Base-by-base conservation (phyloP, 306 rosid species). In the Macrotyloma uniflorum region DNA sequence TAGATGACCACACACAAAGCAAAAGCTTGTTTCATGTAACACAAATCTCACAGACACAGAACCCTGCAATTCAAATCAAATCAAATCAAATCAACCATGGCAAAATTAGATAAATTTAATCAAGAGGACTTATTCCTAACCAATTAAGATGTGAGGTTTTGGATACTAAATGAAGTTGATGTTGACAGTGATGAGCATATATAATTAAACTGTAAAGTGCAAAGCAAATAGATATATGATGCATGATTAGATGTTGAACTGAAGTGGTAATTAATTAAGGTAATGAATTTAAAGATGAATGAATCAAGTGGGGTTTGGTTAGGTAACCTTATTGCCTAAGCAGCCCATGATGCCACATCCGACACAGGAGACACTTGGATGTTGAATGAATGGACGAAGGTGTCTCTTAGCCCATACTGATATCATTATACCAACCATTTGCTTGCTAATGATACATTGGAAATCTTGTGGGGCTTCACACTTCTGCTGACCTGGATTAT, bases 261-360 rank as follows among this genome's bases (percentile, higher is more conserved):
- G 15, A 54, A 57, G 35, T 22, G 64, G 43, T 38, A 38, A 38
- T 8, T 22, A 57, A 23, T 3, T 12, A 20, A 28, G 35, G 8
- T 18, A 49, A n/a, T 49, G 8, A 49, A 75, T 0, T 40, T n/a
- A n/a, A 67, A 77, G 28, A 45, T 16, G 73, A 51, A 36, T 36
- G 42, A 36, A 7, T 36, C 0, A 36, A 72, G 77, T 58, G 76
- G 86, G 75, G 42, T 82, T 46, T 24, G 43, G 76, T 57, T 59
- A 79, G 66, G 69, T 36, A 15, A 90, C 98, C 98, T 94, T 94
- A 68, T 94, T 94, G 59, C 97, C 97, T 18, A 94, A 85, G 84
- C 94, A 94, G 49, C 92, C 86, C 92, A 94, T 89, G 77, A 92
- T 85, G 72, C 98, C 98, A 81, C 95, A 89, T 15, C 97, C 97